Conservation (phyloP, 1,139 yeast genomes). For the Barnettozyma hawaiiensis region DNA sequence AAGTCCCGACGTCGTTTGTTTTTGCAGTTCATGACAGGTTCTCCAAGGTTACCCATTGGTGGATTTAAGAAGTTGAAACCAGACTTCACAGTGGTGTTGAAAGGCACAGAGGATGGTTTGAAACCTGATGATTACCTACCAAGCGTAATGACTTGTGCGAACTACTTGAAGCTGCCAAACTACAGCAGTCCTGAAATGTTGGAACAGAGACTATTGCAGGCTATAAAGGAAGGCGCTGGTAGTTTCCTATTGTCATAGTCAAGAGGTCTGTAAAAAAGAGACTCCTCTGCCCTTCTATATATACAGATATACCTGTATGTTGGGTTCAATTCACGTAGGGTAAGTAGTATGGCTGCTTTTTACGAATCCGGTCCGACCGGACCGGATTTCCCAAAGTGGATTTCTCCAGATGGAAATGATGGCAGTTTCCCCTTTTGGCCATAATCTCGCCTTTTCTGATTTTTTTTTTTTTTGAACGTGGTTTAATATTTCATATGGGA, state of each 20-base stretch:
- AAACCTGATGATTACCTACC: conserved; percentile 84
- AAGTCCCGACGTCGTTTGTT: conserved; percentile 60
- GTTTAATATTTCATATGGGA: too few relatives aligned
- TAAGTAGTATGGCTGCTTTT: too few relatives aligned
- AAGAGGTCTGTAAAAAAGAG: too few relatives aligned
- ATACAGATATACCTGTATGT: too few relatives aligned
- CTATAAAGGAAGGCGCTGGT: conserved; percentile 84
- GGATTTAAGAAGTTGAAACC: conserved; percentile 86
- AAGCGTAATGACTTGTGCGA: conserved; percentile 98
- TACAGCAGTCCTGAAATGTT: conserved; percentile 62
- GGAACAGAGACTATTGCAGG: conserved; percentile 53
- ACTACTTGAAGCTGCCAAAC: conserved; percentile 83
- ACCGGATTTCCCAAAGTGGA: not conserved
- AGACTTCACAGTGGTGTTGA: conserved; percentile 80
- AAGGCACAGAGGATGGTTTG: conserved; percentile 61
- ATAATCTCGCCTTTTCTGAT: not conserved
- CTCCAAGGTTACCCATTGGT: conserved; percentile 90
- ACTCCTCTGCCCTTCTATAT: too few relatives aligned
- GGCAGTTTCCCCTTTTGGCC: not conserved
- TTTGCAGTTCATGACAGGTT: conserved; percentile 85
- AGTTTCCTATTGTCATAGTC: conserved; percentile 66
- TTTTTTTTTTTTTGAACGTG: not conserved
- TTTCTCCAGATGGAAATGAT: not conserved
- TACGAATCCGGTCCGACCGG: too few relatives aligned
- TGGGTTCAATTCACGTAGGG: too few relatives aligned